Conservation (phyloP, 768 basidiomycete species). For the Xerocomus spinulosus region DNA sequence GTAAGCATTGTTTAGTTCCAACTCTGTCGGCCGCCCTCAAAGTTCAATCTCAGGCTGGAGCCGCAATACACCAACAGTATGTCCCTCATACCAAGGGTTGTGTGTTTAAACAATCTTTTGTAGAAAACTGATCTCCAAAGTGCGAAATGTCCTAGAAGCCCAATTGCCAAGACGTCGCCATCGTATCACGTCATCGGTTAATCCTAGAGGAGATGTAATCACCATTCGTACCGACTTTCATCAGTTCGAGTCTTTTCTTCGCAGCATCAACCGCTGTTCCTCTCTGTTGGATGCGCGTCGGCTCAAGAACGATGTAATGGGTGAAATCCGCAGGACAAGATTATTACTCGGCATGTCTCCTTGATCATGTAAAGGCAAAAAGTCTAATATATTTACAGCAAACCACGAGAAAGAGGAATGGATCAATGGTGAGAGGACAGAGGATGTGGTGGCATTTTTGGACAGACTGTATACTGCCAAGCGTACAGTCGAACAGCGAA, state of each 20-base stretch:
- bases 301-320: slow-evolving; percentile 85
- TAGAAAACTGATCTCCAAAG: slow-evolving; percentile 83
- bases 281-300: slow-evolving; percentile 86
- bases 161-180: slow-evolving; percentile 59
- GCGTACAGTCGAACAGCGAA: slow-evolving; percentile 80
- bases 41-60: slow-evolving; percentile 46
- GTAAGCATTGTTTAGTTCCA: slow-evolving; percentile 48
- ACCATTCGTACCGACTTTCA: slow-evolving; percentile 76
- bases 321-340: slow-evolving; percentile 85
- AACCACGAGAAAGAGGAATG: slow-evolving; percentile 85
- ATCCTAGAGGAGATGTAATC: slow-evolving; percentile 59
- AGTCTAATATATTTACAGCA: slow-evolving; percentile 38
- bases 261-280: slow-evolving; percentile 75
- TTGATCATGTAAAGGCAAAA: background rate
- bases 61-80: slow-evolving; percentile 65
- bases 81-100: slow-evolving; percentile 7
- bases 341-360: slow-evolving; percentile 55
- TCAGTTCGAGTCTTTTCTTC: slow-evolving; percentile 88
- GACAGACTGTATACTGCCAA: slow-evolving; percentile 88
- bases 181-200: slow-evolving; percentile 37
- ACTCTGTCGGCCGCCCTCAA: slow-evolving; percentile 6
- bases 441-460: slow-evolving; percentile 81
- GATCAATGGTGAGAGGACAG: slow-evolving; percentile 82
- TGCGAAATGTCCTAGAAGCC: slow-evolving; percentile 77
- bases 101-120: slow-evolving; percentile 4